Conservation (phyloP, 352 stramenopile species). For the Phytophthora boehmeriae region DNA sequence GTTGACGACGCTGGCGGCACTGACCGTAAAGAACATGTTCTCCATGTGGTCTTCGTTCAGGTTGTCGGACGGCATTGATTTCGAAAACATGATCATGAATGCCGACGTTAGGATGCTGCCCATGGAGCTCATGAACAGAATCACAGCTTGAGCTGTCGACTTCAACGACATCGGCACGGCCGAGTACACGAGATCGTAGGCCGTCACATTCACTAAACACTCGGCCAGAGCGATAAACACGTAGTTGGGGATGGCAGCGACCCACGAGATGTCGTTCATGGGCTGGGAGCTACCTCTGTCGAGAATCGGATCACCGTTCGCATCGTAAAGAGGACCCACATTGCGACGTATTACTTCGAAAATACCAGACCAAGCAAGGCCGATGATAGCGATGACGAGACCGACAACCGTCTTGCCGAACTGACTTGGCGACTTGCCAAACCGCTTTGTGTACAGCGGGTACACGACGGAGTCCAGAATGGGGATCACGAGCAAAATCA, state of each 20-base stretch:
- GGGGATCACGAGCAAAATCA: conserved; percentile 34
- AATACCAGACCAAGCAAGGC: conserved; percentile 30
- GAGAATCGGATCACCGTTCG: conserved; percentile 30
- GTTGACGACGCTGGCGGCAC: conserved; percentile 44
- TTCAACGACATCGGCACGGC: conserved; percentile 52
- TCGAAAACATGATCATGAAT: conserved; percentile 42
- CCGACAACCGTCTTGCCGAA: conserved; percentile 34
- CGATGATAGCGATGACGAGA: conserved; percentile 26
- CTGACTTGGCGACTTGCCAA: conserved; percentile 19
- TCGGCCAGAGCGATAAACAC: conserved; percentile 54
- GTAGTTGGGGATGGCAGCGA: conserved; percentile 49
- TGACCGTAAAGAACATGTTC: conserved; percentile 65
- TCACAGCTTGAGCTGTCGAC: conserved; percentile 36
- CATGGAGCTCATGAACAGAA: conserved; percentile 42
- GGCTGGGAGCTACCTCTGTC: conserved; percentile 41
- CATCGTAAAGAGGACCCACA: conserved; percentile 27
- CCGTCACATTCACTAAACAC: conserved; percentile 63
- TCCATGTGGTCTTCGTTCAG: conserved; percentile 37
- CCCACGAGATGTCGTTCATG: conserved; percentile 61
- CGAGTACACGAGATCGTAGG: conserved; percentile 59
- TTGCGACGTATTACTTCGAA: conserved; percentile 55
- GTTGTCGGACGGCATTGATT: conserved; percentile 44
- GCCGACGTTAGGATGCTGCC: conserved; percentile 44
- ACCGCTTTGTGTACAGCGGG: conserved; percentile 27
- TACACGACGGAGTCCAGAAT: conserved; percentile 36